Evolutionary conservation across 176 grass and related monocot species (phyloP).

Genomic region (Carex myosuroides): DNA sequence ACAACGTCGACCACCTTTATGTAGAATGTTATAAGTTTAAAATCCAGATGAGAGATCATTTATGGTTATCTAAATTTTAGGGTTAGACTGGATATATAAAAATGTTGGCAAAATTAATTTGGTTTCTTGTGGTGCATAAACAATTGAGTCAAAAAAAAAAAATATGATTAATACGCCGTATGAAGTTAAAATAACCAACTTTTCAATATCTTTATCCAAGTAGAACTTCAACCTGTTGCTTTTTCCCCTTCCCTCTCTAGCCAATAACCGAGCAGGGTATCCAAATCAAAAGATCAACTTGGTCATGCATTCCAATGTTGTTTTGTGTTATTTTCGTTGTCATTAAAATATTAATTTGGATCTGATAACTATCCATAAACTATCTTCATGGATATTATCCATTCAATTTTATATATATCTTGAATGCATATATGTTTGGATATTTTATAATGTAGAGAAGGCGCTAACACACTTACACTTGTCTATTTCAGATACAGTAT

Average conservation of each 20-base stretch:
- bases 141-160: too few species aligned
- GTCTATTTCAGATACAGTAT: background rate
- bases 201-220: too few species aligned
- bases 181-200: too few species aligned
- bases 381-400: background rate
- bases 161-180: too few species aligned
- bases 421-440: background rate
- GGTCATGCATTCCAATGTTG: background rate
- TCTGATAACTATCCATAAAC: background rate
- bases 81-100: too few species aligned
- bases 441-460: background rate
- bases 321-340: background rate
- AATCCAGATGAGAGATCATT: too few species aligned
- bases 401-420: background rate
- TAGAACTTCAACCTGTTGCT: background rate
- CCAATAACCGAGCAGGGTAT: background rate
- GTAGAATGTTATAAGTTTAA: too few species aligned
- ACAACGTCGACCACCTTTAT: too few species aligned
- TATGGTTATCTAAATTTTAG: too few species aligned
- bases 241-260: background rate
- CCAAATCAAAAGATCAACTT: background rate
- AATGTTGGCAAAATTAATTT: too few species aligned
- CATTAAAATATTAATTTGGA: background rate
- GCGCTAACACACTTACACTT: background rate
- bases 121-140: too few species aligned